A percentile compares a stretch with the other conserved stretches of the same genome.
phyloP scores from a whole-genome alignment of 1,284 basidiomycete species.

The Xerocomus minutiporus region DNA sequence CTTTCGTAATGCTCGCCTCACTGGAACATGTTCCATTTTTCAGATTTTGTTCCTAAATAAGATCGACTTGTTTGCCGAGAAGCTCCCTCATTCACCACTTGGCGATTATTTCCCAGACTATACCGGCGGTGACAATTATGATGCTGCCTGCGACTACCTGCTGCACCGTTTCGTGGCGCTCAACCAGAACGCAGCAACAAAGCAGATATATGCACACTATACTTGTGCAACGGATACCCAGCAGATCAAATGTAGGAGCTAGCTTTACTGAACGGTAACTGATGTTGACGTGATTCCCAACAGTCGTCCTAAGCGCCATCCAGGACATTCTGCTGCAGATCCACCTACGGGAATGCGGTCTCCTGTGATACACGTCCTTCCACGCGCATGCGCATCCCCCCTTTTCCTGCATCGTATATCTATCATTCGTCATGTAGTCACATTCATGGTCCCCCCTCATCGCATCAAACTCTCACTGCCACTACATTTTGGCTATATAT shows the following conservation, averaged over 20 bases:
- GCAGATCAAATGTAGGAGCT: conserved; percentile 75
- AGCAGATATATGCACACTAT: conserved; percentile 87
- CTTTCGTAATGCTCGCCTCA: not conserved
- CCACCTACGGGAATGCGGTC: conserved; percentile 80
- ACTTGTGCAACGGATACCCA: conserved; percentile 88
- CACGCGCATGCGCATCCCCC: conserved; percentile 4
- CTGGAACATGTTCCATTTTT: not conserved
- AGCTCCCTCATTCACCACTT: conserved; percentile 83
- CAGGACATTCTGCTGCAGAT: conserved; percentile 81
- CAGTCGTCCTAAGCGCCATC: conserved; percentile 77
- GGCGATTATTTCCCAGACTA: conserved; percentile 89
- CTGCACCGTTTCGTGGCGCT: conserved; percentile 83
- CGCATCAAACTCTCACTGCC: conserved; percentile 23
- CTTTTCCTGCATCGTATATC: conserved; percentile 27
- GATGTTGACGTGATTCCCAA: conserved; percentile 7
- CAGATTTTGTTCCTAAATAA: conserved; percentile 91
- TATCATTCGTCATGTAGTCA: conserved; percentile 24
- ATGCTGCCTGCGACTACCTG: conserved; percentile 81
- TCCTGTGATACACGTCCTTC: conserved; percentile 47
- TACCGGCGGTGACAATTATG: conserved; percentile 78
- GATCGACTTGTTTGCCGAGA: conserved; percentile 95
- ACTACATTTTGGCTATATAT: conserved; percentile 23
- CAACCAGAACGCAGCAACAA: conserved; percentile 82
- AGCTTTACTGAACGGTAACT: not conserved
- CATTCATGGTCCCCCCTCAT: conserved; percentile 13